Evolutionary conservation across 176 grass and related monocot species (phyloP).

Genomic region (Phoenix roebelenii): DNA sequence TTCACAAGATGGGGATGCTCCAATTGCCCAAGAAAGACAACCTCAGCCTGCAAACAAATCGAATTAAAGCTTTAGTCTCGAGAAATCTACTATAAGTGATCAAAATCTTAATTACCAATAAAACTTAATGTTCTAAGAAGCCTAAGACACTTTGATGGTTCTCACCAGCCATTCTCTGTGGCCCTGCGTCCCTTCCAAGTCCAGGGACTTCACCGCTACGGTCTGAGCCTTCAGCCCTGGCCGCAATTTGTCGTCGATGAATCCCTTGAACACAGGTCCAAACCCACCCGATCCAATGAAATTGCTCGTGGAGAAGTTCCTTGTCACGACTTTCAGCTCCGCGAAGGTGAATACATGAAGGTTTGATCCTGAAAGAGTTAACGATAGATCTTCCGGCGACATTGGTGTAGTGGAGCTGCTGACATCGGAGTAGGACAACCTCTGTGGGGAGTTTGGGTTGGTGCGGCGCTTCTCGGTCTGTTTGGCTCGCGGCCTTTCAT

Average conservation of each 20-base stretch:
- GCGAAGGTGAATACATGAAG: conserved; percentile 72
- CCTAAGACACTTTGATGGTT: neutral
- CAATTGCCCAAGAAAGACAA: conserved; percentile 83
- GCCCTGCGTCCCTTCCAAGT: conserved; percentile 68
- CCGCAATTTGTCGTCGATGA: conserved; percentile 48
- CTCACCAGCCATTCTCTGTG: conserved; percentile 95
- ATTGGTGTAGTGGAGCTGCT: neutral
- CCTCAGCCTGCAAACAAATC: conserved; percentile 46
- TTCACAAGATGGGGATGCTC: conserved; percentile 74
- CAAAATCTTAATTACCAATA: neutral
- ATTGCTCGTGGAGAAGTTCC: conserved; percentile 48
- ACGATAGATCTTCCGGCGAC: conserved; percentile 63
- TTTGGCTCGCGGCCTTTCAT: neutral
- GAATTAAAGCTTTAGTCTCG: neutral
- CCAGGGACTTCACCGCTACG: conserved; percentile 82
- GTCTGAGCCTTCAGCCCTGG: conserved; percentile 43
- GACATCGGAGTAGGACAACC: too few relatives aligned
- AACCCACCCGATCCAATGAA: conserved; percentile 82
- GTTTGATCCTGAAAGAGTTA: conserved; percentile 60
- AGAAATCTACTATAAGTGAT: too few relatives aligned
- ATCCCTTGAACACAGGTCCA: conserved; percentile 66
- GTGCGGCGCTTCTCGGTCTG: neutral
- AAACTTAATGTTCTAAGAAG: neutral
- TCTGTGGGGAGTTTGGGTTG: too few relatives aligned
- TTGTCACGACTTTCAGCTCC: conserved; percentile 47